Conservation (phyloP, 139 green algal genomes). For the Chlamydomonas incerta region DNA sequence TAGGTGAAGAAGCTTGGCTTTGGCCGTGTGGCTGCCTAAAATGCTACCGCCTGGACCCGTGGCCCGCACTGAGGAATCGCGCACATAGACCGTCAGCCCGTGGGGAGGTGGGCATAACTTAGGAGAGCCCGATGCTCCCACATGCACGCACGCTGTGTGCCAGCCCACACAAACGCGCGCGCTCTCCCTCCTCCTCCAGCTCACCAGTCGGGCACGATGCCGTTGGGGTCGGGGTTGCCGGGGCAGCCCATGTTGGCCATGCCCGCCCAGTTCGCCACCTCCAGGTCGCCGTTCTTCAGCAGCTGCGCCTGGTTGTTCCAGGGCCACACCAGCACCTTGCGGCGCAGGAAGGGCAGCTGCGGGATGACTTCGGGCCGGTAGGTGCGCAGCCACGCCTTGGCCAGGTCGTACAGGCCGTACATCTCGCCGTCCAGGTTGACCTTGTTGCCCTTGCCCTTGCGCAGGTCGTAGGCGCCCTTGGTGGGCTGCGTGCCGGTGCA, state of each 20-base stretch:
- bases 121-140: too few species aligned
- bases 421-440: neutral
- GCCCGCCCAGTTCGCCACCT: neutral
- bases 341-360: neutral
- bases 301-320: neutral
- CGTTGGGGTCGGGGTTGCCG: neutral
- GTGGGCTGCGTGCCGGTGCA: neutral
- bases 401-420: neutral
- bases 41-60: too few species aligned
- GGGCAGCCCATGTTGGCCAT: neutral
- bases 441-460: neutral
- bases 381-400: neutral
- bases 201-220: too few species aligned
- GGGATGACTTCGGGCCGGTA: neutral
- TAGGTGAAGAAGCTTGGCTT: too few species aligned
- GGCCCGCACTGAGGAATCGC: too few species aligned
- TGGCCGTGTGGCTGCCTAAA: too few species aligned
- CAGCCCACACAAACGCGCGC: too few species aligned
- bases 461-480: neutral
- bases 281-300: neutral
- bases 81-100: too few species aligned
- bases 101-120: too few species aligned
- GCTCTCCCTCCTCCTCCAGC: too few species aligned
- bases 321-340: neutral
- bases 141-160: too few species aligned